Evolutionary conservation across 352 stramenopile genomes (phyloP).

Genomic region (Phytophthora constricta): DNA sequence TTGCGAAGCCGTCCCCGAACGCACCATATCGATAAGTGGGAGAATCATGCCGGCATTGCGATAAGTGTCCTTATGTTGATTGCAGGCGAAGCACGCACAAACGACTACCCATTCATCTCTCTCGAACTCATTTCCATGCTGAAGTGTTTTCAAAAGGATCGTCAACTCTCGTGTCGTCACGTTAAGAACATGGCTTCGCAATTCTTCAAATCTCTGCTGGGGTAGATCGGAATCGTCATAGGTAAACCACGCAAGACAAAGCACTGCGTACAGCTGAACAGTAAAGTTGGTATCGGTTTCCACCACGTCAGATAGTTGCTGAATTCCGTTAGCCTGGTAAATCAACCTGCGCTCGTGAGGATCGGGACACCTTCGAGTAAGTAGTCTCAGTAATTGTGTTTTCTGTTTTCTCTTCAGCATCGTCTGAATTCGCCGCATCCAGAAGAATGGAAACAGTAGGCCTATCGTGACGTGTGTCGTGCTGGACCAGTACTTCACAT

Average conservation of each 20-base stretch:
- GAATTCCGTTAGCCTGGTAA: background rate
- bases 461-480: background rate
- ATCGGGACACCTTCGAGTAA: background rate
- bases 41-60: background rate
- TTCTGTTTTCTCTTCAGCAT: background rate
- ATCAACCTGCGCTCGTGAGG: background rate
- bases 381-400: background rate
- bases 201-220: background rate
- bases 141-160: background rate
- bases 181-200: background rate
- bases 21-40: background rate
- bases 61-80: background rate
- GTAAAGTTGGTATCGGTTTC: background rate
- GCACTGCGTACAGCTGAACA: background rate
- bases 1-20: background rate
- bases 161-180: background rate
- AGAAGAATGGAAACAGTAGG: background rate
- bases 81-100: background rate
- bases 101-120: background rate
- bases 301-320: background rate
- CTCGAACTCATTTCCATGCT: background rate
- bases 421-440: background rate
- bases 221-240: background rate
- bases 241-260: background rate
- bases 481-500: too few relatives aligned